Conservation (phyloP, 2,329 filamentous ascomycete genomes). For the Fusarium sarcochroum region DNA sequence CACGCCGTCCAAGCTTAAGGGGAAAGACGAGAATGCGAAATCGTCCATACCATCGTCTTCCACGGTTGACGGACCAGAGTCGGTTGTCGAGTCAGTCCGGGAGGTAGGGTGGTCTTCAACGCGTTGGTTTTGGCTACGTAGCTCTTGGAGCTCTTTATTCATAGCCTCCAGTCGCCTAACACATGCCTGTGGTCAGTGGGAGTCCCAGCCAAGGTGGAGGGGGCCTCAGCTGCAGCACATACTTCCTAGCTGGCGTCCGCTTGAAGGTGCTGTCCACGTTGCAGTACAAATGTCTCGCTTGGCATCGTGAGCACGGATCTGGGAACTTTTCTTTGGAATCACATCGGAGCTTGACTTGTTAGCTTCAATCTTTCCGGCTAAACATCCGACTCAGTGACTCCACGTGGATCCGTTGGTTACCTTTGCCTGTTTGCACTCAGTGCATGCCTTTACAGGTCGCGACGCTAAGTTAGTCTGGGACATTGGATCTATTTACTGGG, state of each 20-base stretch:
- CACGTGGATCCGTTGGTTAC: neutral
- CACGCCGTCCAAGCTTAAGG: conserved; percentile 10
- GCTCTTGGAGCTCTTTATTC: conserved; percentile 41
- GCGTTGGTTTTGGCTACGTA: conserved; percentile 26
- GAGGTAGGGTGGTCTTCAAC: conserved; percentile 5
- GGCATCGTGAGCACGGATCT: conserved; percentile 38
- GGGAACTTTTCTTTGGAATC: conserved; percentile 42
- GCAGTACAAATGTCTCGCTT: conserved; percentile 37
- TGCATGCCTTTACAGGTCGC: conserved; percentile 31
- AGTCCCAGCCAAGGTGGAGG: neutral
- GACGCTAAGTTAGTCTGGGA: neutral
- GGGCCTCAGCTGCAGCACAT: neutral
- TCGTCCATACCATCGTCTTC: conserved; percentile 17
- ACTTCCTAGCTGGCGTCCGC: conserved; percentile 40
- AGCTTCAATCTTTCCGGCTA: neutral
- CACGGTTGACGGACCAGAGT: neutral
- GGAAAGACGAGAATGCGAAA: conserved; percentile 12
- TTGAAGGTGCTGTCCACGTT: conserved; percentile 38
- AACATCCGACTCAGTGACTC: no score
- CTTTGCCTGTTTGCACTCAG: conserved; percentile 38
- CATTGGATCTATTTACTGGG: neutral
- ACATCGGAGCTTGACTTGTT: conserved; percentile 30
- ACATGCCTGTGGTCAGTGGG: no score
- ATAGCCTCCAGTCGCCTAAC: conserved; percentile 37
- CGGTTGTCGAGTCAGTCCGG: conserved; percentile 6